These are phyloP conservation scores for Neoascochyta sp. DNA, from an alignment of 2,329 filamentous ascomycete species.

Conservation along the genomic window DNA sequence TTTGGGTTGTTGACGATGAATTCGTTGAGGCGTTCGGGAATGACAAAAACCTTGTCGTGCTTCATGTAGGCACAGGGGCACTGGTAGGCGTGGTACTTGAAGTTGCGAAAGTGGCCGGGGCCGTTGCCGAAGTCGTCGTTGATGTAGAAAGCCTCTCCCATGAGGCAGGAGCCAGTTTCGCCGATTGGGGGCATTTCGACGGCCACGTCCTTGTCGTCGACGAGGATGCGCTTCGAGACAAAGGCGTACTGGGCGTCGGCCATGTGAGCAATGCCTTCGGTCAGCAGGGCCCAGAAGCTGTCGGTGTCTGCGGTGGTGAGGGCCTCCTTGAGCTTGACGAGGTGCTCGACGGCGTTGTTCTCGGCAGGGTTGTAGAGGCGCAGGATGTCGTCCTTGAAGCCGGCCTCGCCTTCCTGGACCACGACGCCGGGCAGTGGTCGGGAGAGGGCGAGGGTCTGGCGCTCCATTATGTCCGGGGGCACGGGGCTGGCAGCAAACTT, in stretches of 20 bases:
- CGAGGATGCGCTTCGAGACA: slow-evolving; percentile 61
- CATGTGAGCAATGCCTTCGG: slow-evolving; percentile 62
- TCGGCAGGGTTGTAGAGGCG: slow-evolving; percentile 46
- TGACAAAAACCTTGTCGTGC: slow-evolving; percentile 67
- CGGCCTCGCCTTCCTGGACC: slow-evolving; percentile 43
- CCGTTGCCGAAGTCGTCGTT: slow-evolving; percentile 55
- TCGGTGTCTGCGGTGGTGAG: slow-evolving; percentile 54
- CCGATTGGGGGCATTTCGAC: slow-evolving; percentile 60
- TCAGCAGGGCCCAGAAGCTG: slow-evolving; percentile 61
- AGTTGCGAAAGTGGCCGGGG: slow-evolving; percentile 53
- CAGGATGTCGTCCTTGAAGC: slow-evolving; percentile 41
- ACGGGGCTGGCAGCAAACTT: slow-evolving; percentile 25
- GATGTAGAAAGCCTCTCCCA: slow-evolving; percentile 64
- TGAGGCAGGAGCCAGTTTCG: slow-evolving; percentile 59
- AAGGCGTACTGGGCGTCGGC: slow-evolving; percentile 65
- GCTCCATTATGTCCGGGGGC: slow-evolving; percentile 41
- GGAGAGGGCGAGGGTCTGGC: slow-evolving; percentile 44
- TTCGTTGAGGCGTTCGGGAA: slow-evolving; percentile 59
- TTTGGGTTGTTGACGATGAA: slow-evolving; percentile 61
- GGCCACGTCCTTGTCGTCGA: slow-evolving; percentile 55
- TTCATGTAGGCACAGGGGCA: slow-evolving; percentile 67
- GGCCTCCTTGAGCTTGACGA: slow-evolving; percentile 57
- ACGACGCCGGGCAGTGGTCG: slow-evolving; percentile 41
- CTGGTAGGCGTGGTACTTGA: slow-evolving; percentile 62
- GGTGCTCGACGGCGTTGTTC: slow-evolving; percentile 57